Conservation (phyloP, 2,329 filamentous ascomycete genomes). For the Bertia moriformis region DNA sequence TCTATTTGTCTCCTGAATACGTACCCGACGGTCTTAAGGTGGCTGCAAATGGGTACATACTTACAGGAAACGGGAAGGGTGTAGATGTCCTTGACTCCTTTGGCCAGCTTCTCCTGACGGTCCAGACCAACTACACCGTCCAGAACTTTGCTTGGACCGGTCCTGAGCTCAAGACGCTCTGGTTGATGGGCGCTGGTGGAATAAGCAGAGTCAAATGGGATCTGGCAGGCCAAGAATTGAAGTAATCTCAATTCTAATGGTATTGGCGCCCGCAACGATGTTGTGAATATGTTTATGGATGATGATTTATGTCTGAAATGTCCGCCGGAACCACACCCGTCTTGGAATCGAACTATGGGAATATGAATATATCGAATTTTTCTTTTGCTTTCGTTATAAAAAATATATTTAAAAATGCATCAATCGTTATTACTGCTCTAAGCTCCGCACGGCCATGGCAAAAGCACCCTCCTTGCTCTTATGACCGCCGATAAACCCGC, state of each 20-base stretch:
- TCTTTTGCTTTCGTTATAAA: too few species aligned
- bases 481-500: conserved; percentile 92
- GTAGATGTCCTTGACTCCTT: conserved; percentile 18
- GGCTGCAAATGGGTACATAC: conserved; percentile 17
- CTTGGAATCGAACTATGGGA: too few species aligned
- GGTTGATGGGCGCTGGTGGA: conserved; percentile 20
- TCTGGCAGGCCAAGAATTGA: conserved; percentile 14
- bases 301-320: too few species aligned
- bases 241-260: conserved; percentile 3
- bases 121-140: conserved; percentile 21
- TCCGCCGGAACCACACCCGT: too few species aligned
- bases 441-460: conserved; percentile 69
- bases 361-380: too few species aligned
- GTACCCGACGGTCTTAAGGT: conserved; percentile 23
- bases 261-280: too few species aligned
- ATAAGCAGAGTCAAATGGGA: conserved; percentile 19
- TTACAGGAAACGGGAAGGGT: conserved; percentile 16
- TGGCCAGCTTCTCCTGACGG: conserved; percentile 16
- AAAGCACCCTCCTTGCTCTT: conserved; percentile 77
- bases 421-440: too few species aligned
- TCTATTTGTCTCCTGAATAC: conserved; percentile 18
- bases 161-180: conserved; percentile 16
- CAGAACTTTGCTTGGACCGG: conserved; percentile 24
- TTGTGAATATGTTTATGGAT: too few species aligned
- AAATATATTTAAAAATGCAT: too few species aligned